phyloP scores from a whole-genome alignment of 2,329 filamentous ascomycete species.

The Hymenoscyphus occultus region DNA sequence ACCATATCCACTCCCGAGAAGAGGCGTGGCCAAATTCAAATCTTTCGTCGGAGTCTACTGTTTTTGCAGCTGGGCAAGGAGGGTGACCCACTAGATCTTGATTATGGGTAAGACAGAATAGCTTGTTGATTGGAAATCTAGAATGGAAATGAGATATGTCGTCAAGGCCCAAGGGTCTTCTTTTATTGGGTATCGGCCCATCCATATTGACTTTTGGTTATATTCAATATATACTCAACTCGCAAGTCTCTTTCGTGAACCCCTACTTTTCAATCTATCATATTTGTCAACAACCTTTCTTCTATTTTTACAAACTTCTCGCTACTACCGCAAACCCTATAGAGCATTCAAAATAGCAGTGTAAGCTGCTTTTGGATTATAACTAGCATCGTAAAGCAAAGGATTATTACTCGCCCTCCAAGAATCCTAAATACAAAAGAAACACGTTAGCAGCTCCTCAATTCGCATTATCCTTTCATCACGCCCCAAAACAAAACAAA shows the following conservation, averaged over 20 bases:
- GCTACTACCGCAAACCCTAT: background rate
- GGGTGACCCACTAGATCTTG: no score
- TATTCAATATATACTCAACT: background rate
- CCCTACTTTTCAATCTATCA: background rate
- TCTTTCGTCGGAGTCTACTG: no score
- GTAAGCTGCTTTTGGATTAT: constrained; percentile 51
- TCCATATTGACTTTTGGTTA: background rate
- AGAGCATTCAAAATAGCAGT: constrained; percentile 38
- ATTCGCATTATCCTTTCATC: background rate
- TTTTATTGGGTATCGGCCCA: background rate
- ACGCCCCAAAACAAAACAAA: background rate
- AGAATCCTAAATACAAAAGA: constrained; percentile 9
- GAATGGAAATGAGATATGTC: no score
- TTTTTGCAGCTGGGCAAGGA: no score
- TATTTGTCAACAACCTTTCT: background rate
- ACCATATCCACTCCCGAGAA: no score
- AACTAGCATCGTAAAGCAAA: constrained; percentile 53
- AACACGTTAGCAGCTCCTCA: background rate
- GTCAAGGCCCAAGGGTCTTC: no score
- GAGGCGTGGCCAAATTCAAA: no score
- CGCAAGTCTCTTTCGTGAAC: background rate
- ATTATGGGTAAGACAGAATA: no score
- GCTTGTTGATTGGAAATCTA: no score
- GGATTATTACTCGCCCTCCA: constrained; percentile 45
- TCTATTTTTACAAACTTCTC: background rate